phyloP scores from a whole-genome alignment of 2,329 filamentous ascomycete species.

The Ophiobolus disseminans region DNA sequence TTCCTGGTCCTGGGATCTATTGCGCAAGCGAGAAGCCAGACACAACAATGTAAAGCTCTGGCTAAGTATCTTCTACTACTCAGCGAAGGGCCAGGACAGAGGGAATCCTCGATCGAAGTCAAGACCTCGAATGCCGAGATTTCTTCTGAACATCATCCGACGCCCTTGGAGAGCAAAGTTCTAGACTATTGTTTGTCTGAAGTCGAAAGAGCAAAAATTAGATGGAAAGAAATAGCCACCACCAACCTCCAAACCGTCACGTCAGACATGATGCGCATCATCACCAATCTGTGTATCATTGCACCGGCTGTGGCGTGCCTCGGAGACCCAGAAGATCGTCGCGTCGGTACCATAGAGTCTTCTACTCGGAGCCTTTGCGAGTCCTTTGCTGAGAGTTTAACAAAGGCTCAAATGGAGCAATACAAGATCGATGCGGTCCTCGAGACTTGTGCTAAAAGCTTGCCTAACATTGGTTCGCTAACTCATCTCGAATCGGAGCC shows the following conservation, averaged over 20 bases:
- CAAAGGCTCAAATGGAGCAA: constrained; percentile 49
- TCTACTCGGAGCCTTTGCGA: constrained; percentile 32
- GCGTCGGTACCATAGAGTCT: constrained; percentile 27
- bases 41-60: constrained; percentile 50
- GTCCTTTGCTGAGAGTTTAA: constrained; percentile 45
- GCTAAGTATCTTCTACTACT: constrained; percentile 59
- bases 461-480: constrained; percentile 37
- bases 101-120: constrained; percentile 2
- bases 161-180: constrained; percentile 40
- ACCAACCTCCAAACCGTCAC: constrained; percentile 57
- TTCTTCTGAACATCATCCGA: constrained; percentile 24
- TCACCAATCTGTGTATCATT: constrained; percentile 58
- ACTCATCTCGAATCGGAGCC: constrained; percentile 14
- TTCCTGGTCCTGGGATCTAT: constrained; percentile 51
- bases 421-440: constrained; percentile 54
- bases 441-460: constrained; percentile 41
- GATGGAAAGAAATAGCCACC: constrained; percentile 52
- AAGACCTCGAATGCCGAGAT: constrained; percentile 8
- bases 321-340: constrained; percentile 26
- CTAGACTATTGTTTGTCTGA: constrained; percentile 57
- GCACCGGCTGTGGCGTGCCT: constrained; percentile 41
- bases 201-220: constrained; percentile 53
- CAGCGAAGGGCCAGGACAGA: constrained; percentile 7
- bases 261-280: constrained; percentile 57
- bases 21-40: constrained; percentile 54